Conservation (phyloP, 257 asterid genomes). For the Lycium barbarum region DNA sequence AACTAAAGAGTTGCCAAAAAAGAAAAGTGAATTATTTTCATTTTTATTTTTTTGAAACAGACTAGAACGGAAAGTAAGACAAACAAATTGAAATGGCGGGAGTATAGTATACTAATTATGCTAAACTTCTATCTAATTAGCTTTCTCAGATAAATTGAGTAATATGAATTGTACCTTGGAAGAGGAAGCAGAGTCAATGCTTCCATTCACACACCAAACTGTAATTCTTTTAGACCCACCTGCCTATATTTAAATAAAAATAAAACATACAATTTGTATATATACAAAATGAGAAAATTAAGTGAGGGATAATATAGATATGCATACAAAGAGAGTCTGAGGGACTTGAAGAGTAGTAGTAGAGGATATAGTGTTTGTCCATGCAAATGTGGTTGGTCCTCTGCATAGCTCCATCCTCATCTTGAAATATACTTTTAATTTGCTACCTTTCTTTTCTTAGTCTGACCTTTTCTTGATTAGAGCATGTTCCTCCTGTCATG, state of each 20-base stretch:
- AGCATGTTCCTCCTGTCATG: no score
- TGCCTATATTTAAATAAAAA: slow-evolving; percentile 33
- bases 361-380: slow-evolving; percentile 62
- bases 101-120: no score
- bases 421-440: no score
- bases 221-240: slow-evolving; percentile 47
- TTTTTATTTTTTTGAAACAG: no score
- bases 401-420: slow-evolving; percentile 58
- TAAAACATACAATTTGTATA: no score
- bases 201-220: slow-evolving; percentile 47
- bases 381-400: slow-evolving; percentile 50
- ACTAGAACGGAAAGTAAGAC: no score
- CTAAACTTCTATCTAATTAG: not conserved
- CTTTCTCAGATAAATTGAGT: not conserved
- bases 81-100: no score
- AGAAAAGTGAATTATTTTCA: no score
- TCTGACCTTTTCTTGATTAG: no score
- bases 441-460: no score
- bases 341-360: slow-evolving; percentile 45
- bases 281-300: not conserved
- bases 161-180: slow-evolving; percentile 47
- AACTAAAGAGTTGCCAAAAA: no score
- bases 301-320: not conserved
- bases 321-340: slow-evolving; percentile 44
- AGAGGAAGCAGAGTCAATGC: slow-evolving; percentile 42